Evolutionary conservation across 371 early-diverging fungal genomes (phyloP), one percentile per base, ranked within the genome.

Genomic region (Mortierella sp.): DNA sequence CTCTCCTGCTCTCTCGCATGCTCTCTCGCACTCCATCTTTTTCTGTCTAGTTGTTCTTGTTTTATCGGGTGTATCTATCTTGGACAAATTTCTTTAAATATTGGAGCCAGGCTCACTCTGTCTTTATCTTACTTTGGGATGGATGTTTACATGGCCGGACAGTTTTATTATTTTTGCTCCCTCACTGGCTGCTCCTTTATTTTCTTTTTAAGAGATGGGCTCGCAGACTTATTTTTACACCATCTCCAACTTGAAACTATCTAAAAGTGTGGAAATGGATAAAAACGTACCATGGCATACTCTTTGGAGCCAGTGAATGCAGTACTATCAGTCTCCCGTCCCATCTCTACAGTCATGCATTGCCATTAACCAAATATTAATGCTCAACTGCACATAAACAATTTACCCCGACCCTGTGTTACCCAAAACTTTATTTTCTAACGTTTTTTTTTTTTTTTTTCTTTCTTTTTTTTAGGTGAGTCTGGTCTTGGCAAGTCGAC

Each of bases 401-500:
- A 43, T 19, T 43, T n/a, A n/a, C n/a, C 45, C 13, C 13, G 13
- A 43, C 45, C 45, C 45, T 19, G 45, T 43, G 45, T 13, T 43
- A 43, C 45, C 45, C 3, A 43, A 43, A 43, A 43, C 45, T 43
- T 19, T 17, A 43, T 43, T 37, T 43, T 43, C 45, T 43, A 43
- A 43, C 45, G 45, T 43, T 19, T 26, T 26, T 51, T 51, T 51
- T 7, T 26, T 3, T n/a, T 17, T 47, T n/a, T 42, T 2, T 22
- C 22, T 28, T 42, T 53, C 42, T 26, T 57, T 29, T 13, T 23
- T 37, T 29, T 82, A 93, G 97, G 98, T 79, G 98, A 98, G 90
- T 94, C 97, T 61, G 99, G 99, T 59, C 91, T 99, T 59, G 99
- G 99, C 67, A 98, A 99, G 88, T 96, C 99, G n/a, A 99, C 99